Evolutionary conservation across 2,329 filamentous ascomycete genomes (phyloP), one percentile per base, ranked within the genome.

Genomic region (Epichloe sylvatica): DNA sequence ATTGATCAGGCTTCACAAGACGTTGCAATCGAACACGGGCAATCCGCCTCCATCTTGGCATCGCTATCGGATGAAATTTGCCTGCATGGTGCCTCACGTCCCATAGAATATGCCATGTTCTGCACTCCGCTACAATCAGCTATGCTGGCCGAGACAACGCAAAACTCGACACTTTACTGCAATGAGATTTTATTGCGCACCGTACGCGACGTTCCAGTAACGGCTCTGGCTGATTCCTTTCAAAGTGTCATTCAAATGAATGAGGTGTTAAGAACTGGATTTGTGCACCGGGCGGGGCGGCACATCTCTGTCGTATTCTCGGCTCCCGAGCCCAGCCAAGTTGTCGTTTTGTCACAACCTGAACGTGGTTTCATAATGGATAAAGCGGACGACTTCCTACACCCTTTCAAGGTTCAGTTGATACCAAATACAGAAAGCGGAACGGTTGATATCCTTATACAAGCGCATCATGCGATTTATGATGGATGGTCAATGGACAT

Each of bases 401-500:
- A 47, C 3, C 86, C 88, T 0, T 68, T 90, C 13, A 66, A 63
- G 15, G 65, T 88, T n/a, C 75, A 86, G 52, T 65, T 89, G 2
- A 39, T 49, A 8, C 56, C 56, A 12, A 34, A 47, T 7, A 17
- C 55, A 17, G 19, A 33, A 8, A 46, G 60, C 4, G 50, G 54
- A 45, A 49, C 60, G 3, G 57, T 60, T 34, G 56, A 68, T 8
- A 46, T 62, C 4, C 64, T 77, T 11, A 48, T 86, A 42, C 72
- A 83, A 12, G 70, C 94, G 0, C 89, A 94, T 60, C 90, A 96
- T 64, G 81, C 86, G 0, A 63, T 94, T 1, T 96, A 94, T 60
- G 90, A 96, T 63, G 90, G 89, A n/a, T 96, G 90, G 90, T 90
- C 88, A 0, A 75, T 89, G 60, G 84, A 95, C 47, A 70, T 91